Base-by-base conservation (phyloP, 108 stramenopile genomes). In the Conticribra weissflogii region DNA sequence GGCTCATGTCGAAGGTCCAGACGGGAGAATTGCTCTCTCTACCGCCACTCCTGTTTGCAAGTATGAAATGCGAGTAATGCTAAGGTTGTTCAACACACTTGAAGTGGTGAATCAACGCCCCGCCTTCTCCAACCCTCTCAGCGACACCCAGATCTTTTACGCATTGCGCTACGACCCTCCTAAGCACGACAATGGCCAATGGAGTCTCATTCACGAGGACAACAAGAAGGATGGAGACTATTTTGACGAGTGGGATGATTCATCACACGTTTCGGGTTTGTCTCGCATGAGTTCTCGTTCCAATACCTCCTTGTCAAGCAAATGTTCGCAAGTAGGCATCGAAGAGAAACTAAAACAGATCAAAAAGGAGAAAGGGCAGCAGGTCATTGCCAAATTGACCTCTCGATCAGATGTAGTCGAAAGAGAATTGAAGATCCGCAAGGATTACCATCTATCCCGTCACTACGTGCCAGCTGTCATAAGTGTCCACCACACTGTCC, bases 91-190 rank as follows among this genome's bases (percentile, higher is more conserved):
- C 85, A 95, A 95, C 36, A 95, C 94, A n/a, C 72, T 95, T 21
- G 94, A 95, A 63, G 89, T 95, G 18, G 94, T 95, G 3, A 95
- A 92, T 51, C 94, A 95, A 72, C 83, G 90, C 18, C 94, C 94
- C 3, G 94, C 94, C 5, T 95, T 89, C 68, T 89, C 89, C n/a
- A 95, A 95, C 57, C 86, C 87, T 23, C 68, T 81, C 14, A 91
- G 89, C 71, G 88, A 91, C 51, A 95, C 94, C 19, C 89, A 95
- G 59, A 92, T 95, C 74, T 95, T 95, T 57, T 95, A 92, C 59
- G 94, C 94, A 28, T 63, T 95, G 59, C 85, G 94, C 56, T 95
- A 89, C 46, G 94, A 95, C 44, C 91, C 94, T 17, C 88, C 91
- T 29, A 65, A 79, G 45, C 79, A 82, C 7, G 53, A 76, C n/a